Conservation (phyloP, 208 protist species). For the Crithidia expoeki region DNA sequence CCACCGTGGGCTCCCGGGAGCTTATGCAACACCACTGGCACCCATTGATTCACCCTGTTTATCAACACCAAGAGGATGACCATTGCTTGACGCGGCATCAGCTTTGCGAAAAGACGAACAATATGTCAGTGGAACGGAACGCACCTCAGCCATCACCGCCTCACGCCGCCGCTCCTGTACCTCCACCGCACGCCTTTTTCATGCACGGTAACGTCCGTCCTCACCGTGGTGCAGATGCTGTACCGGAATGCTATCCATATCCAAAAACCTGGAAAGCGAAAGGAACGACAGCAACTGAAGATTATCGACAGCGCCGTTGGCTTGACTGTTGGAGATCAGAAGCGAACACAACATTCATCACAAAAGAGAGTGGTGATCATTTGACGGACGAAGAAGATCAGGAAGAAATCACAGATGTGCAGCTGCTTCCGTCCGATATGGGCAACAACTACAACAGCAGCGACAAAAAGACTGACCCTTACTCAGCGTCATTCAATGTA, state of each 20-base stretch:
- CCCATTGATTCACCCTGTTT: background rate
- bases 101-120: too few relatives aligned
- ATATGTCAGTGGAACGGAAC: background rate
- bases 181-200: slow-evolving; percentile 11
- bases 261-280: background rate
- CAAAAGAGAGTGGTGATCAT: too few relatives aligned
- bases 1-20: background rate
- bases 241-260: slow-evolving; percentile 4
- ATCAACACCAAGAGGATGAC: too few relatives aligned
- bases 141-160: background rate
- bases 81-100: too few relatives aligned
- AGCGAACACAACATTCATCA: too few relatives aligned
- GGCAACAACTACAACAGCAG: background rate
- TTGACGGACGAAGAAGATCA: slow-evolving; percentile 3
- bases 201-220: slow-evolving; percentile 4
- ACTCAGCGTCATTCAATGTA: background rate
- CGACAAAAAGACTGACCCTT: background rate
- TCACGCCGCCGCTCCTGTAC: background rate
- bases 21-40: slow-evolving; percentile 11
- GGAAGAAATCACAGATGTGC: slow-evolving; percentile 7
- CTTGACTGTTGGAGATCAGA: too few relatives aligned
- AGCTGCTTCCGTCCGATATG: slow-evolving; percentile 9
- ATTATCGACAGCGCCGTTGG: too few relatives aligned
- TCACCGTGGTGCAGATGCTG: slow-evolving; percentile 15
- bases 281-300: background rate